Evolutionary conservation across 2,329 filamentous ascomycete genomes (phyloP), one percentile per base, ranked within the genome.

Genomic region (Diaporthe sp.): DNA sequence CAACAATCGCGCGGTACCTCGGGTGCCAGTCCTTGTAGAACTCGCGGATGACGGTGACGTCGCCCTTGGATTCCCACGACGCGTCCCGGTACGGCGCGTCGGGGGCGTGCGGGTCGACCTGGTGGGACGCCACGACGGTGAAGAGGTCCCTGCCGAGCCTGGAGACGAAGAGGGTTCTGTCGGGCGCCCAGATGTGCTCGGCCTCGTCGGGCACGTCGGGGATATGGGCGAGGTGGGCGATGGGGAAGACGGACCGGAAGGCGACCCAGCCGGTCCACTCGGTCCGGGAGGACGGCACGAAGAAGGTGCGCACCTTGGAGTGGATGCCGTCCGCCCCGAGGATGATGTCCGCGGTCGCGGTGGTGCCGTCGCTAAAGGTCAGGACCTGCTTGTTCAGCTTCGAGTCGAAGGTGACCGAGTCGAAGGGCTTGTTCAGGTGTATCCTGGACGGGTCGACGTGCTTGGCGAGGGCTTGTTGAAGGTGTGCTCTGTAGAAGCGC

Each of bases 321-420:
- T 88, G 86, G 63, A 90, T 86, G 53, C 89, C 89, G 79, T 91
- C 89, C 0, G 88, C 86, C 1, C 88, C 89, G 22, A 91, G 83
- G 34, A 90, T 79, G 55, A 90, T 80, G 77, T 90, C 87, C 0
- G 87, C 87, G 0, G 80, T 79, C 0, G 82, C 82, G 3, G 80
- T 82, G 0, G 83, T 85, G 8, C 86, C 88, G 78, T 90, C 89
- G n/a, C 84, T 81, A 78, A 91, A 90, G 37, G 79, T 79, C 0
- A 90, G 79, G 2, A 83, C 79, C 57, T 80, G 80, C n/a, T 78
- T 76, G 3, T 76, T 77, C 3, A 72, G 68, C 0, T 80, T 79
- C 22, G 47, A 8, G 22, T 84, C 80, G 8, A 80, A 81, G 31
- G 81, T 78, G 1, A 87, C 85, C 3, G 80, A 82, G 12, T 81